Conservation (phyloP, 192 early-diverging fungal genomes). For the Nowakowskiella sp. region DNA sequence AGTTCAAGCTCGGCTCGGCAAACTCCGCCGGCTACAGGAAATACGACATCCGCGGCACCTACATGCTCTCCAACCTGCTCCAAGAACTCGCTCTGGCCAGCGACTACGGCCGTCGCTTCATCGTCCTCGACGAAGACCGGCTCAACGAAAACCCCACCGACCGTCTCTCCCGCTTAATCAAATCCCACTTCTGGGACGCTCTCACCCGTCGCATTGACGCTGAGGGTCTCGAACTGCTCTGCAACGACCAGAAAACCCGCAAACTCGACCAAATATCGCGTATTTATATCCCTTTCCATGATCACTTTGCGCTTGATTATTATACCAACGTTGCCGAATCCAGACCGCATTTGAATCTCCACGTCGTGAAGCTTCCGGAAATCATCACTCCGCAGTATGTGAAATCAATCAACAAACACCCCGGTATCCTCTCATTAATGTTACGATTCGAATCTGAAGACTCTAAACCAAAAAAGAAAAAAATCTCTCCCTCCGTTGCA, state of each 20-base stretch:
- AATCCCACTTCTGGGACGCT: conserved; percentile 92
- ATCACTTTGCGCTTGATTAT: conserved; percentile 68
- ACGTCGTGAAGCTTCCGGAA: conserved; percentile 74
- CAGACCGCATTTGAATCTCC: conserved; percentile 61
- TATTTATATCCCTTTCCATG: conserved; percentile 86
- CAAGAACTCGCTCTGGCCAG: conserved; percentile 91
- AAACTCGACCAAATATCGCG: conserved; percentile 66
- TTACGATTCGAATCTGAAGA: too few species aligned
- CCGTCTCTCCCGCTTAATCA: conserved; percentile 81
- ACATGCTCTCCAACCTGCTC: conserved; percentile 87
- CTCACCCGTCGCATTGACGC: conserved; percentile 65
- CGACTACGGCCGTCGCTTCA: conserved; percentile 76
- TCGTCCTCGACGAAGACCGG: conserved; percentile 81
- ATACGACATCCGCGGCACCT: conserved; percentile 88
- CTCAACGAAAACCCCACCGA: conserved; percentile 93
- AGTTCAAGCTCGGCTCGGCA: conserved; percentile 74
- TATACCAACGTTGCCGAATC: conserved; percentile 61
- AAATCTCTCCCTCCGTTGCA: too few species aligned
- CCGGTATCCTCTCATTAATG: conserved; percentile 83
- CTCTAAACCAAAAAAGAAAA: too few species aligned
- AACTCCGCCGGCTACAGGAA: conserved; percentile 82
- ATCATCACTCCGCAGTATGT: conserved; percentile 86
- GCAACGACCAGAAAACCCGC: conserved; percentile 85
- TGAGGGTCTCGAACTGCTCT: conserved; percentile 74
- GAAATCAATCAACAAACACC: conserved; percentile 77